Evolutionary conservation across 2,329 filamentous ascomycete genomes (phyloP).

Genomic region (Lasiodiplodia gonubiensis): DNA sequence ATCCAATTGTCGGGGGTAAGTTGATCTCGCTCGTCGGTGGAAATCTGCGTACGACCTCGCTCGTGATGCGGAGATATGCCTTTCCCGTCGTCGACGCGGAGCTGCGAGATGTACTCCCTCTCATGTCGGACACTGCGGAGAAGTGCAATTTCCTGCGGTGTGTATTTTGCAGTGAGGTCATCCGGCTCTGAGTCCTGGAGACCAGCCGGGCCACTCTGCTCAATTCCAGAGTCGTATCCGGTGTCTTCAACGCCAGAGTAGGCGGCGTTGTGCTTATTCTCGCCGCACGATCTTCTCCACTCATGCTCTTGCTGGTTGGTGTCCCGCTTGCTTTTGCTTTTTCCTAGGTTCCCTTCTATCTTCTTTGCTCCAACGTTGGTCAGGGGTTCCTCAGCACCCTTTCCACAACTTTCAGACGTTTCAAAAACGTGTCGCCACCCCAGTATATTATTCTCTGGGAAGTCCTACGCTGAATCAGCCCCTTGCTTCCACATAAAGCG

Average conservation of each 20-base stretch:
- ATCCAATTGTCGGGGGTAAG: constrained; percentile 62
- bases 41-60: constrained; percentile 38
- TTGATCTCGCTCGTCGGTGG: constrained; percentile 58
- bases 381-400: constrained; percentile 55
- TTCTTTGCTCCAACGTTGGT: not conserved
- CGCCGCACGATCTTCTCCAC: constrained; percentile 40
- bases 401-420: constrained; percentile 57
- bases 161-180: constrained; percentile 46
- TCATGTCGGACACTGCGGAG: constrained; percentile 52
- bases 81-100: constrained; percentile 54
- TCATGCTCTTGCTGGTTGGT: constrained; percentile 32
- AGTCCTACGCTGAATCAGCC: constrained; percentile 46
- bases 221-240: constrained; percentile 29
- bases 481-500: constrained; percentile 28
- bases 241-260: constrained; percentile 37
- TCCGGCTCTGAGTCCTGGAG: constrained; percentile 35
- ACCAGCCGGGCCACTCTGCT: constrained; percentile 34
- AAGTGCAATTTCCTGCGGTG: constrained; percentile 51
- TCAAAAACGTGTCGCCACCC: constrained; percentile 60
- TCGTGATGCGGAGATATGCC: constrained; percentile 44
- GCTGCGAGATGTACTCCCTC: constrained; percentile 47
- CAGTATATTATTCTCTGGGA: constrained; percentile 52
- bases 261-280: constrained; percentile 47
- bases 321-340: not conserved
- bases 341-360: not conserved